Base-by-base conservation (phyloP, 768 basidiomycete genomes). In the Lactarius tabidus region DNA sequence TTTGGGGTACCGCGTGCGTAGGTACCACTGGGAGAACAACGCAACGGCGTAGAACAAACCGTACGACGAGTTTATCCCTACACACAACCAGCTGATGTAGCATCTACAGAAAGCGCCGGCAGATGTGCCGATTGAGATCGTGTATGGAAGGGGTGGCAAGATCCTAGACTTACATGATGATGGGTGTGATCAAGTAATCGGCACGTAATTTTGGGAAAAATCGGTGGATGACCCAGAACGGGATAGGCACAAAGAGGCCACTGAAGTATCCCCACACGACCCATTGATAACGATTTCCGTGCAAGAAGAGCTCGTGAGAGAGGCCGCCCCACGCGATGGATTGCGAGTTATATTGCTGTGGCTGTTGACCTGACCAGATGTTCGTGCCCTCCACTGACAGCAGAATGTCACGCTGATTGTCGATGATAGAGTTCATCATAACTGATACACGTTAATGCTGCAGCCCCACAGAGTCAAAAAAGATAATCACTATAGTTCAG, bases 341-440 rank as follows among this genome's bases (percentile, higher is more conserved):
- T 70, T 82, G 80, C 17, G 79, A 80, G 67, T 84, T 83, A 70
- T 79, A 82, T 69, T 79, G 77, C 70, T 81, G 82, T 8, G 77
- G 77, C 59, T 82, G 80, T 69, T 80, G 79, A 7, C 82, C 82
- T 20, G 74, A 77, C 75, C 78, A 84, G 57, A 83, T 78, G 68
- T 83, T 81, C 1, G 85, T 85, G 36, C 85, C 85, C 68, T 87
- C 76, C 0, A 83, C 79, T 6, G 79, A 81, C 29, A 86, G 73
- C 4, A 88, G 72, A 31, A 84, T 81, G 0, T 79, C 77, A 0
- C 79, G 77, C 55, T 85, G 82, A 43, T 73, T 78, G 58, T 78
- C 76, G 70, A 88, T 79, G 64, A 88, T 83, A 1, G 79, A 79
- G 67, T 83, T 85, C 85, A 86, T 85, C 59, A 88, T 70, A 52